Conservation (phyloP, 2,329 filamentous ascomycete species). For the Harringtonia lauricola region DNA sequence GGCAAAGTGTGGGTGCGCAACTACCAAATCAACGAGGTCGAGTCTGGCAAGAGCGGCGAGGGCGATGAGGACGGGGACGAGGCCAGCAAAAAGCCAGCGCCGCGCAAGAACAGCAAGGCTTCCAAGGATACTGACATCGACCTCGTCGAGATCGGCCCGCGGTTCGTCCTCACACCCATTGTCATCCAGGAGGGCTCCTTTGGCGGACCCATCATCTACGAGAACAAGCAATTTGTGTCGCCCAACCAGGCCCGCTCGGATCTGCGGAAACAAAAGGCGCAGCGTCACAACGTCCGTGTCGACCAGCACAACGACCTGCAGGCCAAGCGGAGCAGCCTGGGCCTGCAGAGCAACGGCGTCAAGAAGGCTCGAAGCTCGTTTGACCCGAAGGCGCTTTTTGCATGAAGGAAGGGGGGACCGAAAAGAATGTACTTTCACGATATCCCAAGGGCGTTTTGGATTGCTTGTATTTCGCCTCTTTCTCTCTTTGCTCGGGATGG, state of each 20-base stretch:
- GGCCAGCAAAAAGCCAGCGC: slow-evolving; percentile 39
- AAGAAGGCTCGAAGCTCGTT: slow-evolving; percentile 55
- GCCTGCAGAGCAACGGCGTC: slow-evolving; percentile 57
- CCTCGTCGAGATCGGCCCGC: slow-evolving; percentile 85
- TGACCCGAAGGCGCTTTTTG: slow-evolving; percentile 68
- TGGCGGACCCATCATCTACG: slow-evolving; percentile 91
- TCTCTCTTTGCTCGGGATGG: too few species aligned
- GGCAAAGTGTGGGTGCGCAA: slow-evolving; percentile 94
- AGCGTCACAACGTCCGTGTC: slow-evolving; percentile 63
- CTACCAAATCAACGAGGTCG: slow-evolving; percentile 84
- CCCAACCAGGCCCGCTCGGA: slow-evolving; percentile 91
- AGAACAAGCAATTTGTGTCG: slow-evolving; percentile 95
- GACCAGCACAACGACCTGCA: slow-evolving; percentile 64
- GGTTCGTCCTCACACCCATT: slow-evolving; percentile 88
- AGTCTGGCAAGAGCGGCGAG: slow-evolving; percentile 39
- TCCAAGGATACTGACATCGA: slow-evolving; percentile 60
- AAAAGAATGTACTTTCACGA: too few species aligned
- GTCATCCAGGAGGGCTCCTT: slow-evolving; percentile 93
- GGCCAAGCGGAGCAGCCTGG: slow-evolving; percentile 65
- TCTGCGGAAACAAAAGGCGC: slow-evolving; percentile 62
- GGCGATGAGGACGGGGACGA: slow-evolving; percentile 16
- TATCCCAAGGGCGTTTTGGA: too few species aligned
- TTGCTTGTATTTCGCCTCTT: too few species aligned
- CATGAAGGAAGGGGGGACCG: slow-evolving; percentile 29
- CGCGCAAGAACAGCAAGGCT: slow-evolving; percentile 14